Conservation (phyloP, 169 alveolate genomes). For the Plasmodium vinckei region DNA sequence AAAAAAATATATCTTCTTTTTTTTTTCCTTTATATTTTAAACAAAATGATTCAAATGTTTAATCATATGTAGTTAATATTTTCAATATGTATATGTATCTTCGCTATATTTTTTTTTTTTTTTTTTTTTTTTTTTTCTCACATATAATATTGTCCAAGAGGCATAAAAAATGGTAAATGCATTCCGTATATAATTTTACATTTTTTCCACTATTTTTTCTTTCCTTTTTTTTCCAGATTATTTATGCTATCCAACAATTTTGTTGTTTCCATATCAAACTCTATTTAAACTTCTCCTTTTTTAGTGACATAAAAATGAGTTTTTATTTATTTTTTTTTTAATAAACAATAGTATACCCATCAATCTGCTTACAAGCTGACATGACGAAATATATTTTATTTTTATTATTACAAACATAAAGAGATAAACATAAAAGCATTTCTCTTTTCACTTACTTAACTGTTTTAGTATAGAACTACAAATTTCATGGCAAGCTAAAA, state of each 20-base stretch:
- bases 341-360: neutral
- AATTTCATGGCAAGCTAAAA: neutral
- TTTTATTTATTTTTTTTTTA: neutral
- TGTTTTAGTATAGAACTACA: neutral
- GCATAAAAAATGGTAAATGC: neutral
- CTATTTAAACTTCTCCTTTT: neutral
- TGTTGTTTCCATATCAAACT: neutral
- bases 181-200: neutral
- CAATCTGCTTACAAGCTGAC: neutral
- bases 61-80: too few relatives aligned
- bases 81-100: too few relatives aligned
- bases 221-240: neutral
- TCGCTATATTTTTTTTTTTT: neutral
- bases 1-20: too few relatives aligned
- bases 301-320: neutral
- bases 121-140: neutral
- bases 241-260: neutral
- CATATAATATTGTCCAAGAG: neutral
- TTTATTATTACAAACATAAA: neutral
- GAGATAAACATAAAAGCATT: neutral
- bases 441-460: neutral
- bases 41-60: too few relatives aligned
- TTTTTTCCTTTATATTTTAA: too few relatives aligned
- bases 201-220: neutral
- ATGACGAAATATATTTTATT: neutral